These are phyloP conservation scores for Pleurozium schreberi DNA, from an alignment of 225 moss, liverwort and hornwort species.

Conservation along the genomic window DNA sequence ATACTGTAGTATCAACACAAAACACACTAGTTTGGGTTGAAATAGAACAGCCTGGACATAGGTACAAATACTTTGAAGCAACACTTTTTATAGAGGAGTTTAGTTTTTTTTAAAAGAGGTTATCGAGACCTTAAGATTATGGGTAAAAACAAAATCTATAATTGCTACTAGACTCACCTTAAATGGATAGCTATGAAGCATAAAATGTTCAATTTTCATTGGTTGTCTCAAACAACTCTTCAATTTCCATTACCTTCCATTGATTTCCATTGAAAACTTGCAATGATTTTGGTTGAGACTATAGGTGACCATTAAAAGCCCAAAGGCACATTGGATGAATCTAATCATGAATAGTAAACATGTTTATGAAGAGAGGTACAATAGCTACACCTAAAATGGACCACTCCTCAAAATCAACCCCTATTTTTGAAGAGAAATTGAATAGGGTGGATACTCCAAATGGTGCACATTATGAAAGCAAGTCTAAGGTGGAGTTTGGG, in stretches of 20 bases:
- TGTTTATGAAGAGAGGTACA: too few relatives aligned
- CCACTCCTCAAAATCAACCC: too few relatives aligned
- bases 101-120: neutral
- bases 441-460: too few relatives aligned
- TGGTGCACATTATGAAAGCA: too few relatives aligned
- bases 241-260: too few relatives aligned
- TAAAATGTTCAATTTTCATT: neutral
- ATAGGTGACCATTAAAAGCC: neutral
- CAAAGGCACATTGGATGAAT: too few relatives aligned
- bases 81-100: neutral
- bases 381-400: too few relatives aligned
- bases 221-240: neutral
- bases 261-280: neutral
- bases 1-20: too few relatives aligned
- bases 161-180: neutral
- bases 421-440: too few relatives aligned
- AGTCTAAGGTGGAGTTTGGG: too few relatives aligned
- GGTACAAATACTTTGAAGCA: neutral
- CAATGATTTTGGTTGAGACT: neutral
- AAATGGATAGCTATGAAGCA: neutral
- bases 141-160: neutral
- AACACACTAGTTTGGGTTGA: neutral
- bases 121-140: neutral
- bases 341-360: too few relatives aligned
- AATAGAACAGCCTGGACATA: too few relatives aligned